These are phyloP conservation scores for Rhododendron griersonianum DNA, from an alignment of 148 eudicot genomes.

Conservation along the genomic window DNA sequence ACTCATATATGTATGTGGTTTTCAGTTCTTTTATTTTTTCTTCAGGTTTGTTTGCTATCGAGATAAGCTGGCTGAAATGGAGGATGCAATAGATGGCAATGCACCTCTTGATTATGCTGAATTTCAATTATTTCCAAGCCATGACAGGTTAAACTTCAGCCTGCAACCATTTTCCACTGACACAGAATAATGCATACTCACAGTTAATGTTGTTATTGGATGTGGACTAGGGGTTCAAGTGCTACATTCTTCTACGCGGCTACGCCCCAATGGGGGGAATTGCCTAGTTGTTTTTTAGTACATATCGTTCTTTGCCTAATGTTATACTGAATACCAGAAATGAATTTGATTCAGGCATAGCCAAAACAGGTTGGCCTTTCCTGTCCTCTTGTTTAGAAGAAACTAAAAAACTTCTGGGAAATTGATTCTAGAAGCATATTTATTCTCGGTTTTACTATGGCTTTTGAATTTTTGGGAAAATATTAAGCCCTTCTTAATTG, in stretches of 20 bases:
- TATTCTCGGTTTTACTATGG: not conserved
- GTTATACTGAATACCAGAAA: not conserved
- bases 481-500: not conserved
- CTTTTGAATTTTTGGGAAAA: not conserved
- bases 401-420: not conserved
- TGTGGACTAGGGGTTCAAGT: not conserved
- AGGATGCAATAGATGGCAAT: conserved; percentile 42
- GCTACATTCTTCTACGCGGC: not conserved
- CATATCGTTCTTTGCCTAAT: not conserved
- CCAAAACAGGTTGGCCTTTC: not conserved
- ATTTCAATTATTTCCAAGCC: conserved; percentile 54
- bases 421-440: conserved; percentile 4
- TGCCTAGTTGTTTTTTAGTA: not conserved
- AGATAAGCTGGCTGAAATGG: conserved; percentile 37
- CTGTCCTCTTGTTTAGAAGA: not conserved
- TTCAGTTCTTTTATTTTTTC: not conserved
- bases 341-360: not conserved
- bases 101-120: conserved; percentile 53
- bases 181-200: not conserved
- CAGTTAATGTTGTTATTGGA: not conserved
- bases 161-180: not conserved
- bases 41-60: conserved; percentile 18
- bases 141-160: conserved; percentile 47
- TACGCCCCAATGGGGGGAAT: no score
- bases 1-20: not conserved